Percentiles rank a stretch among this genome's conserved stretches.
These are phyloP conservation scores for Euphrasia arctica DNA, from an alignment of 305 asterid species.

Conservation along the genomic window DNA sequence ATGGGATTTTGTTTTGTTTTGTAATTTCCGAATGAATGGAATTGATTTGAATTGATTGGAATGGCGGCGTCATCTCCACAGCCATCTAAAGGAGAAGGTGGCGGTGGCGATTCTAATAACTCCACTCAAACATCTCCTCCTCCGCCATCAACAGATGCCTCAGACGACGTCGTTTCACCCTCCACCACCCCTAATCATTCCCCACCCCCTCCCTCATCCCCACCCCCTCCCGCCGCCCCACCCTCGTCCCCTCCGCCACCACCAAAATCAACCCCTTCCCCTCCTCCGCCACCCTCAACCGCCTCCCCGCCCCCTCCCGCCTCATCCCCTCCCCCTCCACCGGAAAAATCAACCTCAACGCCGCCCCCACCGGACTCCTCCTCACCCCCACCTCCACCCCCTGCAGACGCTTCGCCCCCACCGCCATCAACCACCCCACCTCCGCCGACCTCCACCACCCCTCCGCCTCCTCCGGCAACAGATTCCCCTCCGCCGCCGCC, in stretches of 20 bases:
- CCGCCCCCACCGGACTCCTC: slow-evolving; percentile 17
- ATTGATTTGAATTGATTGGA: not conserved
- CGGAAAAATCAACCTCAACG: too few species aligned
- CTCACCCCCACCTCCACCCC: slow-evolving; percentile 17
- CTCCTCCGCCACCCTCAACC: slow-evolving; percentile 30
- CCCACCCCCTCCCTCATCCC: slow-evolving; percentile 1
- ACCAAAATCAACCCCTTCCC: slow-evolving; percentile 8
- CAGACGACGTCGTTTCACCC: not conserved
- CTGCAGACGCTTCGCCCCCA: not conserved
- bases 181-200: not conserved
- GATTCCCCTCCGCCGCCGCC: slow-evolving; percentile 37
- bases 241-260: not conserved
- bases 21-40: not conserved
- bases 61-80: slow-evolving; percentile 32
- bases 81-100: slow-evolving; percentile 20
- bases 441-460: slow-evolving; percentile 27
- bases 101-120: not conserved
- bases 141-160: not conserved
- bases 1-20: not conserved
- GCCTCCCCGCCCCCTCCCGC: slow-evolving; percentile 28
- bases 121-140: slow-evolving; percentile 8
- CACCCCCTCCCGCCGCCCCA: slow-evolving; percentile 6
- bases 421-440: slow-evolving; percentile 26
- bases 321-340: slow-evolving; percentile 4
- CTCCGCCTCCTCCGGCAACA: slow-evolving; percentile 28